Conservation (phyloP, 2,329 filamentous ascomycete genomes). For the Arachnomyces sp. region DNA sequence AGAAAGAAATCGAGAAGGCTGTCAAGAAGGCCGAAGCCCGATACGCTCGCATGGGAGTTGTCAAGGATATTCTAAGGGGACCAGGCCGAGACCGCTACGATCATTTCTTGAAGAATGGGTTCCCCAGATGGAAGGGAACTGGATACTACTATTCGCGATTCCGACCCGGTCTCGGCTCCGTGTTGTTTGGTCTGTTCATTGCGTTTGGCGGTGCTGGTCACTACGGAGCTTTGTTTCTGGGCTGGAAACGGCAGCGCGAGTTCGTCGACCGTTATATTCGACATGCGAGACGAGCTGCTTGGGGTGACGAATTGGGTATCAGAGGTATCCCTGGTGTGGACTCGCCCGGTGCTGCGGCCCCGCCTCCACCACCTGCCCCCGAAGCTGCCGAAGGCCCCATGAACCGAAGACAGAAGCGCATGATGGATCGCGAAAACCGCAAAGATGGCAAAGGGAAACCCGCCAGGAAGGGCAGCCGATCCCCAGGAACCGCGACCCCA, state of each 20-base stretch:
- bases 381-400: conserved; percentile 43
- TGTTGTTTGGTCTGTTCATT: conserved; percentile 72
- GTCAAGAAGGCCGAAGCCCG: conserved; percentile 74
- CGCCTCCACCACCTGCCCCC: conserved; percentile 37
- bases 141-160: conserved; percentile 97
- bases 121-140: conserved; percentile 92
- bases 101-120: conserved; percentile 86
- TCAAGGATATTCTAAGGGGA: conserved; percentile 78
- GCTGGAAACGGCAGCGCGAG: conserved; percentile 82
- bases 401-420: conserved; percentile 79
- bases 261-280: conserved; percentile 89
- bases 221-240: conserved; percentile 76
- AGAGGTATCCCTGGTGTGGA: conserved; percentile 61
- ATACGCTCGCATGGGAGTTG: conserved; percentile 75
- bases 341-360: conserved; percentile 21
- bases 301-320: conserved; percentile 71
- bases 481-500: conserved; percentile 46
- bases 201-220: conserved; percentile 78
- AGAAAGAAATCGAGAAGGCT: conserved; percentile 68
- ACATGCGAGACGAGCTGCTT: conserved; percentile 78
- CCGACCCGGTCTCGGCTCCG: conserved; percentile 80
- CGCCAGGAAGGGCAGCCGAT: conserved; percentile 24
- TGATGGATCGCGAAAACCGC: conserved; percentile 72
- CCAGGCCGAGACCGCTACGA: conserved; percentile 81
- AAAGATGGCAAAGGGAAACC: conserved; percentile 54